These are phyloP conservation scores for Catunica adiposa DNA, from an alignment of 2,329 filamentous ascomycete species.

Conservation along the genomic window DNA sequence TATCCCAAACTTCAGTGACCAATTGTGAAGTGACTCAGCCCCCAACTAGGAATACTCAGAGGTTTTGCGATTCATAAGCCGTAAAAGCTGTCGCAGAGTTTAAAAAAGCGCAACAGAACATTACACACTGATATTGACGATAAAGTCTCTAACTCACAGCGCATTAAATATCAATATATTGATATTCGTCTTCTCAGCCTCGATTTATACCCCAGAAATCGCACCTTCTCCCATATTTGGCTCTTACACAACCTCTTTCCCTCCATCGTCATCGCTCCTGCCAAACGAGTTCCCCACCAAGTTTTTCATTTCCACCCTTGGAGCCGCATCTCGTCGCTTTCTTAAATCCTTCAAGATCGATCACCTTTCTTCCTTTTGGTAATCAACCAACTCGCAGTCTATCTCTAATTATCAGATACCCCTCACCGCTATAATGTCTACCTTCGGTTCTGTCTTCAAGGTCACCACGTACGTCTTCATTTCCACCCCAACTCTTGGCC, in stretches of 20 bases:
- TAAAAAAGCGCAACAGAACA: too few species aligned
- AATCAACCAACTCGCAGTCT: background rate
- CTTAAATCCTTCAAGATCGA: background rate
- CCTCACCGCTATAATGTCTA: slow-evolving; percentile 50
- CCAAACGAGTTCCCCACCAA: background rate
- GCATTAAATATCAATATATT: too few species aligned
- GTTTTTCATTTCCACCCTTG: background rate
- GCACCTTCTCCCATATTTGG: too few species aligned
- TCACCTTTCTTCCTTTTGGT: background rate
- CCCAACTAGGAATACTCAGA: too few species aligned
- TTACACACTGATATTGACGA: too few species aligned
- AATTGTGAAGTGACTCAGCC: too few species aligned
- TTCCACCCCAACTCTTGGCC: slow-evolving; percentile 9
- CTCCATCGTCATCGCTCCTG: background rate
- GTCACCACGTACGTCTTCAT: slow-evolving; percentile 55
- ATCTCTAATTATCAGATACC: background rate
- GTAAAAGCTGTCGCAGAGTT: too few species aligned
- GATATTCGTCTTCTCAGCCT: too few species aligned
- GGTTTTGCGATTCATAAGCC: too few species aligned
- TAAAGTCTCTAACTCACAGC: too few species aligned
- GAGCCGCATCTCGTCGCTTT: background rate
- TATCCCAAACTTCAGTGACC: too few species aligned
- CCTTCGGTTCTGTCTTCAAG: slow-evolving; percentile 66
- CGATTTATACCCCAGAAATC: too few species aligned
- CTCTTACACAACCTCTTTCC: background rate